Evolutionary conservation across 1,284 basidiomycete species (phyloP), one percentile per base, ranked within the genome.

Genomic region (Gymnopus androsaceus): DNA sequence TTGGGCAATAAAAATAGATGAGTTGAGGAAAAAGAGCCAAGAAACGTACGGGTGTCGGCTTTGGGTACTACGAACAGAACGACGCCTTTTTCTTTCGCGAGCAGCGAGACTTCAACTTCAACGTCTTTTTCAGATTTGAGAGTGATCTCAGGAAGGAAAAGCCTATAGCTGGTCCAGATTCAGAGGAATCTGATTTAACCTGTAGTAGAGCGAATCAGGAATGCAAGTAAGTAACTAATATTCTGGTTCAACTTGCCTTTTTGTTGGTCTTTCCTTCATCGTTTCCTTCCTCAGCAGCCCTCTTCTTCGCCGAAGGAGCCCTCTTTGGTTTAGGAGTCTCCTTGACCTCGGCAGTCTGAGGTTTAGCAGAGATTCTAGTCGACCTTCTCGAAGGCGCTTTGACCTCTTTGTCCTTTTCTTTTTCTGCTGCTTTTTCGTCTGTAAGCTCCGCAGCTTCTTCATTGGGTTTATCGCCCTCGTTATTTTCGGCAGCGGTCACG

Each of bases 61-160:
- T 88, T 91, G 47, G 89, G 89, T 3, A 92, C 83, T 8, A 94
- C 75, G 78, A 96, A 95, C 59, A 96, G 70, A 30, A 96, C 82
- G 4, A 91, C 80, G 1, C 92, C 93, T 66, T 86, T 85, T 59
- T 91, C 86, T 14, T 75, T 75, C 3, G 84, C 73, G 44, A 92
- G 72, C 3, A 74, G 77, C 25, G 79, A 71, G n/a, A 88, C 74
- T 58, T 89, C 79, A 28, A 91, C 69, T 55, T 92, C 88, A 61
- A 88, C 84, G 50, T 76, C 88, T 68, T 86, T 85, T 70, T 92
- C 88, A 69, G 91, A 88, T 74, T 92, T 87, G 59, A 98, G 75
- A 2, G 76, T 82, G 59, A 95, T 66, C 3, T 79, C 80, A 1
- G 94, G 94, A 38, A 98, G 75, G n/a, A 72, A 69, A 61, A 90